A percentile compares a stretch with the other conserved stretches of the same genome.
Conservation (phyloP, 352 stramenopile species). For the Globisporangium carolinianum region DNA sequence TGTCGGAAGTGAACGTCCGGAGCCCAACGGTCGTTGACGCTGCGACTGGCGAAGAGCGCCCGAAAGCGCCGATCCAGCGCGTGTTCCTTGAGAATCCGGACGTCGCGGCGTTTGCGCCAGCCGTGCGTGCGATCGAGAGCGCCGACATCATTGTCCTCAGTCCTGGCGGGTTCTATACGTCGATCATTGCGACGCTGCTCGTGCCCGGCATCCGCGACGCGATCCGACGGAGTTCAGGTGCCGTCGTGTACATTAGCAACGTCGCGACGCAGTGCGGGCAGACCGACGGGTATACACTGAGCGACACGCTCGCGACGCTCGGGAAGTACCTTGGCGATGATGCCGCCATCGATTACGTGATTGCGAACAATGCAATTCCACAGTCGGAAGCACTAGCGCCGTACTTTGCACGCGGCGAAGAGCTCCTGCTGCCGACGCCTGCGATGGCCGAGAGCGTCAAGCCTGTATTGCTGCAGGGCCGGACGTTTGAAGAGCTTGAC, state of each 20-base stretch:
- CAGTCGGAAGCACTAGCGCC: slow-evolving; percentile 42
- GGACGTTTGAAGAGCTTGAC: slow-evolving; percentile 70
- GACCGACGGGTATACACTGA: slow-evolving; percentile 71
- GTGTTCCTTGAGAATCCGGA: slow-evolving; percentile 74
- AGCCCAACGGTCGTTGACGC: slow-evolving; percentile 42
- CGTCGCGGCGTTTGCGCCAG: slow-evolving; percentile 63
- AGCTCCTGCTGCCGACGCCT: slow-evolving; percentile 57
- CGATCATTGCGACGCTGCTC: slow-evolving; percentile 74
- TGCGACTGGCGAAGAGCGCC: slow-evolving; percentile 23
- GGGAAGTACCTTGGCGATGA: slow-evolving; percentile 56
- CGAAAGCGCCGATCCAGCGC: slow-evolving; percentile 69
- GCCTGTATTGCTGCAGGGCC: slow-evolving; percentile 65
- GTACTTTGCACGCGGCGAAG: slow-evolving; percentile 69
- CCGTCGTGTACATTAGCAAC: slow-evolving; percentile 84
- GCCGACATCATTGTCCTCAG: slow-evolving; percentile 84
- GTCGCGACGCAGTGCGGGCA: slow-evolving; percentile 79
- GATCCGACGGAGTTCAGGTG: slow-evolving; percentile 54
- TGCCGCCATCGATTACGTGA: slow-evolving; percentile 79
- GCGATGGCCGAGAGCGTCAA: slow-evolving; percentile 48
- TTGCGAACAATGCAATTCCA: slow-evolving; percentile 72
- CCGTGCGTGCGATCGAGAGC: slow-evolving; percentile 74
- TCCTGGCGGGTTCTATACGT: slow-evolving; percentile 81
- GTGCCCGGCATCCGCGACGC: slow-evolving; percentile 79
- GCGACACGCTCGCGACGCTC: slow-evolving; percentile 59
- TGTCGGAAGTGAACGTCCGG: slow-evolving; percentile 81